Evolutionary conservation across 768 basidiomycete species (phyloP).

Genomic region (Nidularia sp.): DNA sequence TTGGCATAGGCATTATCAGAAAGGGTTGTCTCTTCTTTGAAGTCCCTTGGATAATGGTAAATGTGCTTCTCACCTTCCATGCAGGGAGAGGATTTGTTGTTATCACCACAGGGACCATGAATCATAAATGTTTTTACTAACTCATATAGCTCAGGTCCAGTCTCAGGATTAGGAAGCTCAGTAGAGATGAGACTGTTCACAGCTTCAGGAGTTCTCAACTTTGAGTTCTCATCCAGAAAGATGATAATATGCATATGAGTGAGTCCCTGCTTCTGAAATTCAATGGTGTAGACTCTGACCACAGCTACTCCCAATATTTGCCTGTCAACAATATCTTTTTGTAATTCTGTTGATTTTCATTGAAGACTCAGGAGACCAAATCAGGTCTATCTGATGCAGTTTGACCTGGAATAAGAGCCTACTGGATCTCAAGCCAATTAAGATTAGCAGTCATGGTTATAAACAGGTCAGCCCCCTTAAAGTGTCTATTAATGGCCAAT

Average conservation of each 20-base stretch:
- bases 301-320: slow-evolving; percentile 36
- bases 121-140: slow-evolving; percentile 27
- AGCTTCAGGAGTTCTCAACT: not conserved
- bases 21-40: slow-evolving; percentile 11
- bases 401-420: slow-evolving; percentile 33
- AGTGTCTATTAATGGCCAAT: slow-evolving; percentile 29
- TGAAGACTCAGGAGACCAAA: slow-evolving; percentile 40
- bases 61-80: slow-evolving; percentile 30
- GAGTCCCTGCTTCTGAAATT: slow-evolving; percentile 14
- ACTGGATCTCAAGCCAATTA: slow-evolving; percentile 32
- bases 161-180: slow-evolving; percentile 27
- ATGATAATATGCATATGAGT: not conserved
- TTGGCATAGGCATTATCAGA: slow-evolving; percentile 14
- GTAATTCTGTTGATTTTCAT: slow-evolving; percentile 27
- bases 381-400: slow-evolving; percentile 39
- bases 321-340: slow-evolving; percentile 26
- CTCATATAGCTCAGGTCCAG: slow-evolving; percentile 26
- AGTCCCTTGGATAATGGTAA: slow-evolving; percentile 27
- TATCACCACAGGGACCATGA: slow-evolving; percentile 32
- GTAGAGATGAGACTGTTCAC: slow-evolving; percentile 18
- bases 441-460: slow-evolving; percentile 43
- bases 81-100: slow-evolving; percentile 26
- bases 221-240: not conserved
- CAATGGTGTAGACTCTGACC: slow-evolving; percentile 46
- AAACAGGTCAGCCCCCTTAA: slow-evolving; percentile 33